Evolutionary conservation across 441 rosid genomes (phyloP).

Genomic region (Populus hybrid): DNA sequence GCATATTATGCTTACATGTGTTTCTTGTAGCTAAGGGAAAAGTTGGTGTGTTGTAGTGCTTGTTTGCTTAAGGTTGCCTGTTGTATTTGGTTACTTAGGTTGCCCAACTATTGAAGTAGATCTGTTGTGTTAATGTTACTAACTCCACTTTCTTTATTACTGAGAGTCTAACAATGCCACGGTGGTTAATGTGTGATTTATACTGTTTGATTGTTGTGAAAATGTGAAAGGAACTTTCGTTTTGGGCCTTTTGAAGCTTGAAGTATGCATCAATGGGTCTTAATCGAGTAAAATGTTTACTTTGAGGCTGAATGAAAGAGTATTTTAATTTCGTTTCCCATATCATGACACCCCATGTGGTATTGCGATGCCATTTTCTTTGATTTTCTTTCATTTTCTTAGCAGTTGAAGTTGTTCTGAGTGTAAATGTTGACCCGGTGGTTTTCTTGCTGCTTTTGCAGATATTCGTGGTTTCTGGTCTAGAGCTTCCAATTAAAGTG

Average conservation of each 20-base stretch:
- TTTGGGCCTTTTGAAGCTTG: too few relatives aligned
- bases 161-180: background rate
- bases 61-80: background rate
- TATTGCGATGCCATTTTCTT: slow-evolving; percentile 18
- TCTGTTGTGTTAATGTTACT: slow-evolving; percentile 14
- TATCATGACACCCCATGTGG: too few relatives aligned
- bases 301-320: too few relatives aligned
- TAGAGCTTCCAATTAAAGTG: slow-evolving; percentile 18
- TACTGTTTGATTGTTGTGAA: slow-evolving; percentile 22
- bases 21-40: slow-evolving; percentile 6
- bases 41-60: background rate
- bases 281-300: too few relatives aligned
- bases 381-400: slow-evolving; percentile 17
- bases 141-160: background rate
- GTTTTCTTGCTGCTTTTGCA: slow-evolving; percentile 29
- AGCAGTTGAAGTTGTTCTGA: slow-evolving; percentile 1
- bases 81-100: background rate
- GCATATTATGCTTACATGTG: background rate
- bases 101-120: slow-evolving; percentile 11
- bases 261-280: too few relatives aligned
- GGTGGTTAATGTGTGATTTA: background rate
- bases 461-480: slow-evolving; percentile 19
- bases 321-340: too few relatives aligned
- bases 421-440: slow-evolving; percentile 7
- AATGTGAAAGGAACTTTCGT: background rate